phyloP scores from a whole-genome alignment of 257 asterid species.

The Solanum neorickii region DNA sequence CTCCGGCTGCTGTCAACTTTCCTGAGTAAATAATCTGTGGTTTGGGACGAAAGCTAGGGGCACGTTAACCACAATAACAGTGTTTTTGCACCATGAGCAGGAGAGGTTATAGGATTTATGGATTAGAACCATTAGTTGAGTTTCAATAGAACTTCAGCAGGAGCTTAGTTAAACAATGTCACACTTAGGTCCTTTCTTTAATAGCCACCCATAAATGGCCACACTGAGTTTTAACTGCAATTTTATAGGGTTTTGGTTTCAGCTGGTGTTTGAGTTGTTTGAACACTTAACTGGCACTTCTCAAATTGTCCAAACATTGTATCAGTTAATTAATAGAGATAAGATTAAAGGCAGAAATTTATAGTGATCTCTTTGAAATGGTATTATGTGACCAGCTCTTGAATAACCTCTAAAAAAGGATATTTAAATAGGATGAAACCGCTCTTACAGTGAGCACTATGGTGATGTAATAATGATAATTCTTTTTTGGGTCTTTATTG shows the following conservation, averaged over 20 bases:
- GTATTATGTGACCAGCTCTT: not conserved
- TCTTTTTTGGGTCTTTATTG: not conserved
- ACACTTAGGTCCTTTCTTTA: not conserved
- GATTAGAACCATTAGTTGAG: not conserved
- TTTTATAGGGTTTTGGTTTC: not conserved
- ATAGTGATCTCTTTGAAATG: not conserved
- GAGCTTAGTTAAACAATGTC: not conserved
- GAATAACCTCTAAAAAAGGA: not conserved
- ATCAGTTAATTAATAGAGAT: not conserved
- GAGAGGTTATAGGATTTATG: not conserved
- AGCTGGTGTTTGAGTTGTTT: not conserved
- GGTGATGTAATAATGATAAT: not conserved
- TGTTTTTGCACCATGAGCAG: not conserved
- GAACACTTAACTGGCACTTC: not conserved
- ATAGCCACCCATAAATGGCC: not conserved
- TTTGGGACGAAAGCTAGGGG: conserved; percentile 15
- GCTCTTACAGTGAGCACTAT: not conserved
- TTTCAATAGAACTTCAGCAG: not conserved
- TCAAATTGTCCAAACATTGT: not conserved
- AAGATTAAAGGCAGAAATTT: not conserved
- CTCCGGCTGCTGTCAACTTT: conserved; percentile 85
- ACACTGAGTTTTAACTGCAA: not conserved
- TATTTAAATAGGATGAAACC: not conserved
- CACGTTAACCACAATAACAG: not conserved
- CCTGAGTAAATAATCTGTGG: conserved; percentile 54